Percentiles rank a stretch among this genome's conserved stretches.
Conservation (phyloP, 345 rosid species). For the Linum lewisii region DNA sequence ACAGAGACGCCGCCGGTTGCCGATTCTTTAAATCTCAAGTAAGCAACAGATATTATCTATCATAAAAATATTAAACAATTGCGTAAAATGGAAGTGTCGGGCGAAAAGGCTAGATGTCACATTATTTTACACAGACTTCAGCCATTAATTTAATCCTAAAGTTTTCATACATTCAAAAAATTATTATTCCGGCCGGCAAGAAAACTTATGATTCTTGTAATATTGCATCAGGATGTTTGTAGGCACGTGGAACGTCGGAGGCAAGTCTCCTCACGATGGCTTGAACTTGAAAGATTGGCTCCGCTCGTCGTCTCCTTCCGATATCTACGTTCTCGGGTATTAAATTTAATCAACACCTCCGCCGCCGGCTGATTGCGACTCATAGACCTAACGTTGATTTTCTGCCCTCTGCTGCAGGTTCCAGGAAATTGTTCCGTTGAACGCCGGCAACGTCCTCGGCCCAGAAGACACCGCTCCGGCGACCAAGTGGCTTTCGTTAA, state of each 20-base stretch:
- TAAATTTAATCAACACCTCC: neutral
- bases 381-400: neutral
- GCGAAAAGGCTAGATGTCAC: too few relatives aligned
- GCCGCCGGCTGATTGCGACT: neutral
- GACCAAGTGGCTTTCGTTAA: constrained; percentile 66
- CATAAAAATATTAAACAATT: neutral
- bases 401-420: constrained; percentile 29
- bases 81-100: neutral
- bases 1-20: constrained; percentile 19
- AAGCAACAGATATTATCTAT: constrained; percentile 1
- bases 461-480: constrained; percentile 74
- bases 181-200: too few relatives aligned
- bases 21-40: constrained; percentile 51
- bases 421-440: constrained; percentile 83
- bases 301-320: constrained; percentile 41
- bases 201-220: too few relatives aligned
- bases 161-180: too few relatives aligned
- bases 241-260: constrained; percentile 96
- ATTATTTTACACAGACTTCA: too few relatives aligned
- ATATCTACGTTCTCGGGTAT: constrained; percentile 82
- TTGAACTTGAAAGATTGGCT: constrained; percentile 67
- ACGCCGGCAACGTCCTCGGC: constrained; percentile 77
- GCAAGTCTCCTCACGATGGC: constrained; percentile 59
- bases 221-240: constrained; percentile 52
- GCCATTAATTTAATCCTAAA: too few relatives aligned